These are phyloP conservation scores for Suillus luteus DNA, from an alignment of 768 basidiomycete genomes.

Conservation along the genomic window DNA sequence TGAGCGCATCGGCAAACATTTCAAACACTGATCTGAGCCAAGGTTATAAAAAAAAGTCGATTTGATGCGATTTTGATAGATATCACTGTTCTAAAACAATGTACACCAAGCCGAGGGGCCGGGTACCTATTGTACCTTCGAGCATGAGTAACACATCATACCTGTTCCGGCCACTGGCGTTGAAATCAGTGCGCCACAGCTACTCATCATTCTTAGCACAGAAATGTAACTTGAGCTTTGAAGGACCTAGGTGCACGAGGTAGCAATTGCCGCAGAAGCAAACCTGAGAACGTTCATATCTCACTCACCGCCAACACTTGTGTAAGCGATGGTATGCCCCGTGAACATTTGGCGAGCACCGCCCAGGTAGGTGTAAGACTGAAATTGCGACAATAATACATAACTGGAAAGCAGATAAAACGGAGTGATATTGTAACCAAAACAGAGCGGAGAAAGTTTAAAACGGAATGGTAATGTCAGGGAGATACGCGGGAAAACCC, in stretches of 20 bases:
- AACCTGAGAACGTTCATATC: background rate
- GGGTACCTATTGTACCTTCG: background rate
- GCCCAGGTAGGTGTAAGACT: background rate
- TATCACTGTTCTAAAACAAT: background rate
- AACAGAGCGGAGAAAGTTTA: slow-evolving; percentile 36
- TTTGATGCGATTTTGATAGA: background rate
- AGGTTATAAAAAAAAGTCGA: background rate
- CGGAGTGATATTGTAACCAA: slow-evolving; percentile 36
- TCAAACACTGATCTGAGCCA: background rate
- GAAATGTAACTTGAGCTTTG: background rate
- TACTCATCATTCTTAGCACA: background rate
- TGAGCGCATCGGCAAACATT: background rate
- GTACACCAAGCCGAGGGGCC: background rate
- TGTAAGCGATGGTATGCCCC: background rate
- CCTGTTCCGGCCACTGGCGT: background rate
- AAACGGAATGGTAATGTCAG: slow-evolving; percentile 29
- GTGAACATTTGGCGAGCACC: background rate
- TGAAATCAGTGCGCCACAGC: background rate
- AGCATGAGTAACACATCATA: background rate
- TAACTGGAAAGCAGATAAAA: slow-evolving; percentile 42
- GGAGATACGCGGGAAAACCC: slow-evolving; percentile 21
- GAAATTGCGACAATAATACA: slow-evolving; percentile 28
- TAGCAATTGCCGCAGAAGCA: background rate
- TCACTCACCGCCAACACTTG: background rate
- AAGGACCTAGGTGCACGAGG: background rate